Evolutionary conservation across 202 grass and related monocot species (phyloP).

Genomic region (Cymbopogon flexuosus): DNA sequence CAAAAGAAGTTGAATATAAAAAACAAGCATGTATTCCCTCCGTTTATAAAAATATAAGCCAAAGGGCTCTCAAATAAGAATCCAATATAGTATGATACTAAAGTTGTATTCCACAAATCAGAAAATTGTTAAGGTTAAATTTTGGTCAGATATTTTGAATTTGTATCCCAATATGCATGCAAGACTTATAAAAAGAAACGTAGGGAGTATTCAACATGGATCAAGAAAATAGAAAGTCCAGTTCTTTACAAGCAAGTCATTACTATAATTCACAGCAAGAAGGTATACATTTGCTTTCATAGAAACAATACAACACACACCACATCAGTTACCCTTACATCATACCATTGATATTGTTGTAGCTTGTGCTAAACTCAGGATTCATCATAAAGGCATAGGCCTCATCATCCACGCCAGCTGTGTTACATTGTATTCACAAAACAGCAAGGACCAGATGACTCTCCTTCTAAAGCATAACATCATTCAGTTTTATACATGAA

Average conservation of each 20-base stretch:
- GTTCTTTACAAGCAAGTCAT: background rate
- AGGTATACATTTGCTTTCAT: background rate
- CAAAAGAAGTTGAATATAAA: background rate
- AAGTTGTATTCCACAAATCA: background rate
- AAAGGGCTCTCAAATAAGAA: background rate
- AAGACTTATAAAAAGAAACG: background rate
- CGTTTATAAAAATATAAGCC: background rate
- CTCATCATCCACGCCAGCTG: background rate
- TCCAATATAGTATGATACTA: background rate
- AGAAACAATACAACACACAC: conserved; percentile 11
- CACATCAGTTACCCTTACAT: conserved; percentile 5
- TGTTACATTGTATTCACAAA: conserved; percentile 4
- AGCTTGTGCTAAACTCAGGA: background rate
- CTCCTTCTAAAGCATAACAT: conserved; percentile 2
- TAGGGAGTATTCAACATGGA: background rate
- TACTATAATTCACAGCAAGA: conserved; percentile 11
- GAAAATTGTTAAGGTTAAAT: background rate
- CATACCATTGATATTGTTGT: background rate
- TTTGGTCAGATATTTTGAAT: background rate
- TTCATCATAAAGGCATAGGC: background rate
- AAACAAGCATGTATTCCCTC: background rate
- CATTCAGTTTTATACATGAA: background rate
- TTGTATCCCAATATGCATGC: background rate
- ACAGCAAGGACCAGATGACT: background rate
- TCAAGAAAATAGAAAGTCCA: conserved; percentile 3